Percentiles rank a stretch among this genome's conserved stretches.
These are phyloP conservation scores for Russula sp. DNA, from an alignment of 768 basidiomycete genomes.

Conservation along the genomic window DNA sequence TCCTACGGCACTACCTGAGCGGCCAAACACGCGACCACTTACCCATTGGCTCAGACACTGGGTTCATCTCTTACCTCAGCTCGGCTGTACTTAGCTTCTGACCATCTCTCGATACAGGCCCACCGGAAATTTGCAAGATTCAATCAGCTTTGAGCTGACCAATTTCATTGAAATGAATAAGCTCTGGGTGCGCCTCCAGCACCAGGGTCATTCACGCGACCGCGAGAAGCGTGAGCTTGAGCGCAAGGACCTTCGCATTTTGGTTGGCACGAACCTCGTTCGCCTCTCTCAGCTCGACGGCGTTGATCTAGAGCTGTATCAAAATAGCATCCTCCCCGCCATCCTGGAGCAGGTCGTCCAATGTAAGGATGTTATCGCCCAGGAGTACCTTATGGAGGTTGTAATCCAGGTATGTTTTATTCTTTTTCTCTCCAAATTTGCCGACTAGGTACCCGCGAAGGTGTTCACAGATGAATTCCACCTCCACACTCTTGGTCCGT, in stretches of 20 bases:
- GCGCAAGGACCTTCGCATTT: constrained; percentile 87
- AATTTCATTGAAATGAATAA: constrained; percentile 99
- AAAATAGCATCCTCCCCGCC: constrained; percentile 77
- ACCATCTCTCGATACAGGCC: constrained; percentile 46
- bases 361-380: constrained; percentile 97
- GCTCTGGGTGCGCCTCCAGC: constrained; percentile 97
- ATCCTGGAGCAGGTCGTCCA: constrained; percentile 96
- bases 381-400: constrained; percentile 99
- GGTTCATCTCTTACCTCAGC: constrained; percentile 45
- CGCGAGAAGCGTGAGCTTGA: constrained; percentile 97
- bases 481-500: constrained; percentile 89
- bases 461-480: constrained; percentile 99
- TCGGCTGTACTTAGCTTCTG: background rate
- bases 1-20: constrained; percentile 92
- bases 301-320: constrained; percentile 91
- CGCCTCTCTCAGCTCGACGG: constrained; percentile 93
- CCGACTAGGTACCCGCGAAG: constrained; percentile 35
- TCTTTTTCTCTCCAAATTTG: background rate
- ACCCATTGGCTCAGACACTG: constrained; percentile 77
- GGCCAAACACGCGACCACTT: constrained; percentile 95
- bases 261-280: constrained; percentile 97
- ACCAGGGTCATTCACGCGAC: constrained; percentile 95
- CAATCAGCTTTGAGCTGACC: constrained; percentile 90
- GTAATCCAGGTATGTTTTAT: constrained; percentile 77
- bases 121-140: constrained; percentile 87